A percentile compares a stretch with the other conserved stretches of the same genome.
Evolutionary conservation across 2,329 filamentous ascomycete genomes (phyloP).

Genomic region (Laburnicola sp.): DNA sequence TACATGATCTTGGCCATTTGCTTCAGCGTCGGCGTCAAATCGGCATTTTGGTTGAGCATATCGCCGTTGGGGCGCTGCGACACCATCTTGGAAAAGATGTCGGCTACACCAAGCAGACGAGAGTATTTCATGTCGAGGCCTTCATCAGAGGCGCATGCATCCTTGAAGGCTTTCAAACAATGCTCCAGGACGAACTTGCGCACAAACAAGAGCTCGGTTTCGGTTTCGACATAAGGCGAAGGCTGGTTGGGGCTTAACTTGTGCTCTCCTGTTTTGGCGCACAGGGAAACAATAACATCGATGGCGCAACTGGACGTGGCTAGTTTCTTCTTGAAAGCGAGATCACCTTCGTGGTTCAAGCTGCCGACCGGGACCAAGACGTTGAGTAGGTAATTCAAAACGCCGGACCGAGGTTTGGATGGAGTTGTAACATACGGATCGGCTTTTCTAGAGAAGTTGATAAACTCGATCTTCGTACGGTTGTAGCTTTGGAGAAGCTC

Average conservation of each 20-base stretch:
- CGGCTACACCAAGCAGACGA: conserved; percentile 81
- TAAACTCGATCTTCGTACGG: conserved; percentile 95
- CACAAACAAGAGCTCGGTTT: conserved; percentile 85
- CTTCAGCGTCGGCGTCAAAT: conserved; percentile 64
- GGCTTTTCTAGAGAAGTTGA: conserved; percentile 95
- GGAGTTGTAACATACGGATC: conserved; percentile 83
- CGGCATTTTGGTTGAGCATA: conserved; percentile 43
- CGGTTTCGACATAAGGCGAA: conserved; percentile 65
- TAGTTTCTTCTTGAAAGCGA: conserved; percentile 78
- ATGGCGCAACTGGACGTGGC: conserved; percentile 86
- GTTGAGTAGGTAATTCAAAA: conserved; percentile 90
- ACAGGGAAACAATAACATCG: conserved; percentile 81
- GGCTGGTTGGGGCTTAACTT: conserved; percentile 42
- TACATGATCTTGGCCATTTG: conserved; percentile 96
- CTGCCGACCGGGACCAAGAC: conserved; percentile 70
- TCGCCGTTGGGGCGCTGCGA: conserved; percentile 56
- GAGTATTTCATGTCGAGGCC: conserved; percentile 83
- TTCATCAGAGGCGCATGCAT: conserved; percentile 78
- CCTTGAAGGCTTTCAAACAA: conserved; percentile 86
- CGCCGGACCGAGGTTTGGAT: conserved; percentile 88
- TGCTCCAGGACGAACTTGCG: conserved; percentile 95
- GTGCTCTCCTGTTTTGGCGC: conserved; percentile 83
- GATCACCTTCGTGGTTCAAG: conserved; percentile 71
- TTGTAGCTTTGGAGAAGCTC: conserved; percentile 93
- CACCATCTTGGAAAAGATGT: conserved; percentile 91